Base-by-base conservation (phyloP, 2,329 filamentous ascomycete genomes). In the Aschersonia sp. region DNA sequence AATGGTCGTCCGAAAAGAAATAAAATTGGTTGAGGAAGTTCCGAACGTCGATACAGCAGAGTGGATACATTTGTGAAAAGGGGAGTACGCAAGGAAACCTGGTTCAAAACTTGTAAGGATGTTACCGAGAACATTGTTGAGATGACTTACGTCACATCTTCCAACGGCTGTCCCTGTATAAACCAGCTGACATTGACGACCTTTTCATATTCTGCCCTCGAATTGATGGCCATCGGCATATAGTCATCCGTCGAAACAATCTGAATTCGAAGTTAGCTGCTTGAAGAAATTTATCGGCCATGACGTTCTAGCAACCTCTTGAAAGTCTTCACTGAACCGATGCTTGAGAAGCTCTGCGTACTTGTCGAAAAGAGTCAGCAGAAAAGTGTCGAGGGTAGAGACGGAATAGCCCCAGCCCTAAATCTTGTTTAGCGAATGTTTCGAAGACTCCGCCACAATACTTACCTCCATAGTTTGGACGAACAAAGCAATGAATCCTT, bases 21-120 rank as follows among this genome's bases (percentile, higher is more conserved):
- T 97, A 97, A 58, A 98, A 97, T 59, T 97, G 89, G 62, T 95
- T 95, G 50, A 97, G 71, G 63, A 98, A 97, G 63, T 95, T 95
- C 41, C 90, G 80, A 56, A 98, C 95, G 59, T 97, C 88, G 61
- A 97, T 97, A 69, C 92, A 98, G 66, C 92, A 95, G 32, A 97
- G 74, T 1, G 92, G 90, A 61, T 98, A 98, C 92, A 98, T 98
- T 58, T 97, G 89, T 10, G 89, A 95, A 63, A 98, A 98, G 1
- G 92, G 94, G 1, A 98, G 71, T n/a, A 95, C 87, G 56, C 84
- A 94, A 5, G 92, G 94, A 61, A 95, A 95, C 10, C 85, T 89
- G 52, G 6, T 42, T 30, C 11, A 29, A 37, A 37, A 22, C 14
- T 30, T 31, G 29, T 43, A 45, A 30, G 44, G 31, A 32, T 12